phyloP scores from a whole-genome alignment of 176 grass and related monocot species.

The Avena atlantica region DNA sequence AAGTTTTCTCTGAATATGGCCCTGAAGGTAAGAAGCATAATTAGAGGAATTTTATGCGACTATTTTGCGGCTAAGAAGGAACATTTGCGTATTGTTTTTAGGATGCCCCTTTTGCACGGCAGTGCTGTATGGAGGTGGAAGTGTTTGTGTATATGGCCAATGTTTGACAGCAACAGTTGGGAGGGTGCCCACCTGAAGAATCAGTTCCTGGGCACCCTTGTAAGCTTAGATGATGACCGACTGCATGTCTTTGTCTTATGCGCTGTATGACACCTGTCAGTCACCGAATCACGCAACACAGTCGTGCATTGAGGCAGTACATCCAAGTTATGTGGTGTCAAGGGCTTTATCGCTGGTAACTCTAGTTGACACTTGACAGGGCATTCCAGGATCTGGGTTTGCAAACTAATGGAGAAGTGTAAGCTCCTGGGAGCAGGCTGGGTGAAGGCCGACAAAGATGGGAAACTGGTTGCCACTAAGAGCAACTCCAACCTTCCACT shows the following conservation, averaged over 20 bases:
- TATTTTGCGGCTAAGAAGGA: neutral
- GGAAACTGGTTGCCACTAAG: too few species aligned
- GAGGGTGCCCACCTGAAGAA: neutral
- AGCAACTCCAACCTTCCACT: too few species aligned
- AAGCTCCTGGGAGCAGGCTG: too few species aligned
- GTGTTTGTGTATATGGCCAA: neutral
- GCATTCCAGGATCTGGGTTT: too few species aligned
- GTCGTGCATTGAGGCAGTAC: too few species aligned
- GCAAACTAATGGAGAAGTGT: too few species aligned
- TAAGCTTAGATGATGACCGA: neutral
- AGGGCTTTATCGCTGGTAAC: too few species aligned
- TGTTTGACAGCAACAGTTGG: neutral
- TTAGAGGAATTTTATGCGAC: neutral
- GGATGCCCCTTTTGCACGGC: neutral
- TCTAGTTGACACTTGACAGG: too few species aligned
- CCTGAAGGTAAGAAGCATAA: neutral
- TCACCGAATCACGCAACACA: neutral
- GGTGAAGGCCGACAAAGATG: too few species aligned
- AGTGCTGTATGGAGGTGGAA: neutral
- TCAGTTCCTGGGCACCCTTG: neutral
- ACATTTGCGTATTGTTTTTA: neutral
- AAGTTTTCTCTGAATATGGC: neutral
- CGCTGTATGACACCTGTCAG: neutral
- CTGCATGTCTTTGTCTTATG: neutral
- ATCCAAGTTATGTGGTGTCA: too few species aligned